These are phyloP conservation scores for Rhizophagus clarus DNA, from an alignment of 192 early-diverging fungal species.

Conservation along the genomic window DNA sequence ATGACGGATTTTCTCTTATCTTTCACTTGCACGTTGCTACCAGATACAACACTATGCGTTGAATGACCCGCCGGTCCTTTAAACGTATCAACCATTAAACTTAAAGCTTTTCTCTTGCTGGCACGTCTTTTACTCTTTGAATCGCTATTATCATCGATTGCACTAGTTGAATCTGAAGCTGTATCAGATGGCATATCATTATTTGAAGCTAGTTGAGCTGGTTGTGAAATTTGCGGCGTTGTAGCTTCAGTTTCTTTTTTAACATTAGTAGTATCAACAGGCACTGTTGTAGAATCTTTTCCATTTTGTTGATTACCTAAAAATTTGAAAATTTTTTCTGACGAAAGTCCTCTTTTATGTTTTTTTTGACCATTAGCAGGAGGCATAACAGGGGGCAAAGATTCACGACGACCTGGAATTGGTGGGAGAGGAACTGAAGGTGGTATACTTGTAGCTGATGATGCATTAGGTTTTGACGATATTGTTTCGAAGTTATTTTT, in stretches of 20 bases:
- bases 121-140: neutral
- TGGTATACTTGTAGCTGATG: neutral
- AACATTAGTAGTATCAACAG: neutral
- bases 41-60: neutral
- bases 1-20: conserved; percentile 21
- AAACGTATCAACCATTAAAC: conserved; percentile 31
- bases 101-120: conserved; percentile 27
- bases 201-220: neutral
- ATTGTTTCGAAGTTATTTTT: neutral
- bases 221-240: neutral
- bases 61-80: conserved; percentile 1
- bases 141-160: conserved; percentile 14
- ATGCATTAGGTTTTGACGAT: neutral
- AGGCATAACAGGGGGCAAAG: neutral
- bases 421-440: conserved; percentile 14
- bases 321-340: conserved; percentile 14
- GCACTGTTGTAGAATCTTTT: neutral
- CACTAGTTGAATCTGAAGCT: conserved; percentile 16
- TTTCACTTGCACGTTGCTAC: conserved; percentile 4
- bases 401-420: conserved; percentile 22
- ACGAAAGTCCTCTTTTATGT: conserved; percentile 13
- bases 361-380: conserved; percentile 17
- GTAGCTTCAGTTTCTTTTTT: neutral
- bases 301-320: neutral
- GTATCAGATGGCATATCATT: conserved; percentile 17